Evolutionary conservation across 2,329 filamentous ascomycete genomes (phyloP).

Genomic region (Pyrenochaeta sp.): DNA sequence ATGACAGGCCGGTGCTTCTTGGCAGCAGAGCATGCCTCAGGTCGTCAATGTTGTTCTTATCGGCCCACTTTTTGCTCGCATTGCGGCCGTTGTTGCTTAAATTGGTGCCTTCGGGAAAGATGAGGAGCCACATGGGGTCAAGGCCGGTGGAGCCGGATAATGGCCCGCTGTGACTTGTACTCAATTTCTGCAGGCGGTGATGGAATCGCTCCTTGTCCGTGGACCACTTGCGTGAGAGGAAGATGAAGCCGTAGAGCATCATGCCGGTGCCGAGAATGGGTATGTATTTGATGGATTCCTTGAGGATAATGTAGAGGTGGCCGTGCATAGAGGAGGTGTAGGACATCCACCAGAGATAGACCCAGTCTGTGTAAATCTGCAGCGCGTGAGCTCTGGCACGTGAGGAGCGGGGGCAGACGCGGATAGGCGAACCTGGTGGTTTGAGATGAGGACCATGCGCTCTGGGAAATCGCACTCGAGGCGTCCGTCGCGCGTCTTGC

Average conservation of each 20-base stretch:
- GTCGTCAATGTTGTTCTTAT: constrained; percentile 75
- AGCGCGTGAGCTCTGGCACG: constrained; percentile 14
- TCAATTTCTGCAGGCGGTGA: constrained; percentile 77
- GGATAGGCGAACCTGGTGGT: constrained; percentile 70
- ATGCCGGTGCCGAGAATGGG: constrained; percentile 84
- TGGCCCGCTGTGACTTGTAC: constrained; percentile 53
- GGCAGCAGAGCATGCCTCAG: constrained; percentile 77
- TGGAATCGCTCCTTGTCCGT: constrained; percentile 78
- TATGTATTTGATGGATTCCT: constrained; percentile 84
- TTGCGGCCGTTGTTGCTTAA: constrained; percentile 75
- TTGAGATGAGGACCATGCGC: constrained; percentile 81
- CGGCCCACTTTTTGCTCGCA: constrained; percentile 77
- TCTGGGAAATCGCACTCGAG: constrained; percentile 82
- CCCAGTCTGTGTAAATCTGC: constrained; percentile 84
- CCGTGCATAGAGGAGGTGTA: constrained; percentile 84
- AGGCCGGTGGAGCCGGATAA: constrained; percentile 57
- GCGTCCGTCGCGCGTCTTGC: constrained; percentile 71
- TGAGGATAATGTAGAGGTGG: constrained; percentile 88
- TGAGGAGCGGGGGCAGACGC: neutral
- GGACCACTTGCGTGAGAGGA: constrained; percentile 90
- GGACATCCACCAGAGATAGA: constrained; percentile 92
- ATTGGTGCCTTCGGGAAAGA: constrained; percentile 91
- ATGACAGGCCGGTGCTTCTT: constrained; percentile 80
- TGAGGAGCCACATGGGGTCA: constrained; percentile 87
- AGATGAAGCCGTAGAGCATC: constrained; percentile 89